Evolutionary conservation across 208 protist species (phyloP).

Genomic region (Leishmania lainsoni): DNA sequence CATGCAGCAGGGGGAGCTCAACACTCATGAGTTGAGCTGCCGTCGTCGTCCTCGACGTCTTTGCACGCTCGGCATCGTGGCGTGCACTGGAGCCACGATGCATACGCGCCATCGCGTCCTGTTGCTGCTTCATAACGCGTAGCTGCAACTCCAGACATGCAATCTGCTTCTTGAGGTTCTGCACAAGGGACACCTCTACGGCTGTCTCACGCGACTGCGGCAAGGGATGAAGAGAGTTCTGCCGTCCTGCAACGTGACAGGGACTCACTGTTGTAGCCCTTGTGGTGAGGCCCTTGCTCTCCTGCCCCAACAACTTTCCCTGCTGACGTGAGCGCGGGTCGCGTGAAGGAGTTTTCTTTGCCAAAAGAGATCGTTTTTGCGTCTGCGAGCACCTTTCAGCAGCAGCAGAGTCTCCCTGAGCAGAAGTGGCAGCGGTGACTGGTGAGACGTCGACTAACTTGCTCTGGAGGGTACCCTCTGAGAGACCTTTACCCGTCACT

Average conservation of each 20-base stretch:
- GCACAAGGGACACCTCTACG: constrained; percentile 53
- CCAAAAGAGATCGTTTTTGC: background rate
- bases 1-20: constrained; percentile 12
- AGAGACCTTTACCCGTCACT: constrained; percentile 1
- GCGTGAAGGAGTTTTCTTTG: background rate
- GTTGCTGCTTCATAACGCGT: constrained; percentile 29
- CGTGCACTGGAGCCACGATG: background rate
- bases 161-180: constrained; percentile 76
- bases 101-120: constrained; percentile 11
- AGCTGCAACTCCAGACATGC: constrained; percentile 65
- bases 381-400: background rate
- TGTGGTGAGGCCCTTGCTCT: background rate
- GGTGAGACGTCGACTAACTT: no score
- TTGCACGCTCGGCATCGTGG: background rate
- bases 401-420: background rate
- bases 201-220: background rate
- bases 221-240: no score
- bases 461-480: background rate
- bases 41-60: no score
- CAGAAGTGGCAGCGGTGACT: background rate
- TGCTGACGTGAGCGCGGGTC: background rate
- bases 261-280: background rate
- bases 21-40: background rate
- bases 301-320: background rate
- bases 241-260: no score